Percentiles rank a stretch among this genome's conserved stretches.
Evolutionary conservation across 345 rosid species (phyloP).

Genomic region (Acer saccharum): DNA sequence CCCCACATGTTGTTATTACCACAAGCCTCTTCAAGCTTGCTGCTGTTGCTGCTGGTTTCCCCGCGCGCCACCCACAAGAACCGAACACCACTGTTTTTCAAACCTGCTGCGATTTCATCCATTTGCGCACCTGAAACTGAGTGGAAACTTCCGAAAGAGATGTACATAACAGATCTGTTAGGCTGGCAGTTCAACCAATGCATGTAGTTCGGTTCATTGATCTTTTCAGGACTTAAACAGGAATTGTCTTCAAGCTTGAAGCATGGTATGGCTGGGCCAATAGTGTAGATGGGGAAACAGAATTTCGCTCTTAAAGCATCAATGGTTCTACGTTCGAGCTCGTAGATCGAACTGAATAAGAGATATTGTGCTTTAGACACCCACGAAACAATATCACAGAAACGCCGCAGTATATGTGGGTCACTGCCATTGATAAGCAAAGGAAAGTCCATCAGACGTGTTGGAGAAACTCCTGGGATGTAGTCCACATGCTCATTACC

Average conservation of each 20-base stretch:
- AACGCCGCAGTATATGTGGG: too few species aligned
- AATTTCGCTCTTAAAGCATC: constrained; percentile 27
- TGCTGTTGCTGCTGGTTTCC: not conserved
- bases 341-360: constrained; percentile 44
- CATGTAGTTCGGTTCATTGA: not conserved
- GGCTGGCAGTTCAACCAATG: constrained; percentile 47
- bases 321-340: constrained; percentile 49
- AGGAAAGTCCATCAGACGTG: constrained; percentile 32
- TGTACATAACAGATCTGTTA: constrained; percentile 34
- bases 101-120: constrained; percentile 40
- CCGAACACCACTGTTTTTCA: constrained; percentile 31
- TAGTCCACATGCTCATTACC: constrained; percentile 33
- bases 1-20: constrained; percentile 20
- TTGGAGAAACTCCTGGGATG: constrained; percentile 38
- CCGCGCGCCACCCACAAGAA: constrained; percentile 43
- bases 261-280: constrained; percentile 53
- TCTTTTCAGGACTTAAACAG: not conserved
- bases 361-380: constrained; percentile 51
- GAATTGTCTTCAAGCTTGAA: constrained; percentile 15
- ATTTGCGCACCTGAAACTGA: constrained; percentile 35
- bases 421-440: constrained; percentile 1
- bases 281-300: constrained; percentile 25
- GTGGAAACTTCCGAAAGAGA: constrained; percentile 47
- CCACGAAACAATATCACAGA: constrained; percentile 35
- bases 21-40: not conserved